Base-by-base conservation (phyloP, 306 rosid genomes). In the Corylus americana region DNA sequence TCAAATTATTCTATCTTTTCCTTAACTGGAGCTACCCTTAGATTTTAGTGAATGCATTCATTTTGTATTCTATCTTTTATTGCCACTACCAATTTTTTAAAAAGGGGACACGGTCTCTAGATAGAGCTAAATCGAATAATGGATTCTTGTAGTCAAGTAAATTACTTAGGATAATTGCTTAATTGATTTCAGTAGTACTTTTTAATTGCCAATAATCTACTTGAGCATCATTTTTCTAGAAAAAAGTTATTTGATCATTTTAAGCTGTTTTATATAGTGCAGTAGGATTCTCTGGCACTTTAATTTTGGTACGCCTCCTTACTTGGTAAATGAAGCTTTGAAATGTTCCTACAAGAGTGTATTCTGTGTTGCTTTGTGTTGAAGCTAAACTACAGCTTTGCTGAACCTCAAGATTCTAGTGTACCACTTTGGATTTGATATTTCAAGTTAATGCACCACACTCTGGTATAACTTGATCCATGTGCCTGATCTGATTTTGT, bases 401-500 rank as follows among this genome's bases (percentile, higher is more conserved):
- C 8, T 20, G 22, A 44, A 58, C 17, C 48, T 62, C n/a, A 12
- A 22, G 74, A 64, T 77, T 77, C 54, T 27, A 3, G 3, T 53
- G 6, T 49, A 3, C 55, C 37, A 67, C 55, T 67, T 14, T 35
- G 22, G 44, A 29, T 39, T 55, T 64, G 11, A 55, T 66, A 64
- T 64, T 67, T 35, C 9, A 62, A 47, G 11, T 27, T 29, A 8
- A 13, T 66, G 39, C 37, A 16, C 31, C 9, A 16, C 10, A 37
- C 73, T 47, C 42, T 57, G 61, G 66, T n/a, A 22, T 47, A 80
- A 83, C 73, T 67, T 74, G 80, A 74, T 80, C 71, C 74, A 27
- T 73, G 48, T 20, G 79, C 58, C 29, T 81, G 73, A 51, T 77
- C 55, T 67, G 69, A 63, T 84, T 55, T 87, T 86, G 75, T 75